Base-by-base conservation (phyloP, 352 stramenopile genomes). In the Globisporangium lucens region DNA sequence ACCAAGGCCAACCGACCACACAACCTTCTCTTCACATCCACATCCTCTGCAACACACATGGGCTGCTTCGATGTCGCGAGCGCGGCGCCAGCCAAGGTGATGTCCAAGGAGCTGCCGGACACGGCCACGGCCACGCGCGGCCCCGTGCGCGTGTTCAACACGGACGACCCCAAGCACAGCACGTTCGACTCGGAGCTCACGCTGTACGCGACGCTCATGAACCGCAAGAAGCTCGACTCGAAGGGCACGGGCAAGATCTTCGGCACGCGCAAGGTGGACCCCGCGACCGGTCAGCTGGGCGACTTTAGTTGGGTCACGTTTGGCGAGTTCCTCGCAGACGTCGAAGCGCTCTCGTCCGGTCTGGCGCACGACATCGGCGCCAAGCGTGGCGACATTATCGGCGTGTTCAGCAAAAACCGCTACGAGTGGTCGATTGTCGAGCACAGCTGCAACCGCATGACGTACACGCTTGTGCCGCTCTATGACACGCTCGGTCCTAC, bases 401-500 rank as follows among this genome's bases (percentile, higher is more conserved):
- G 85, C 5, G 57, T 91, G n/a, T 91, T 93, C 72, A 75, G 67
- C 66, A 89, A 89, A 72, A 91, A 91, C 74, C 67, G 83, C 36
- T 86, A 86, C 67, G 76, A 91, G 61, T 93, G 85, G 85, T 73
- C 79, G 10, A 66, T 89, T 7, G 80, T 87, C 1, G 85, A 93
- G 68, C 82, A 88, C 66, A 73, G 63, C 33, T 76, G 71, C 65
- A 89, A 85, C 61, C 85, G 85, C 74, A 90, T 89, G 80, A 66
- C 76, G 46, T 91, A 87, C 73, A 71, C 82, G 17, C 70, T 91
- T 29, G 81, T 91, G 63, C 85, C 85, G 55, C 75, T 95, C n/a
- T 95, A 94, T 71, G 85, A 95, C 67, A 95, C 85, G 22, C 75
- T 95, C 2, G 87, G 85, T 3, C 78, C 85, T 1, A 76, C 71